phyloP scores from a whole-genome alignment of 345 rosid species.

The thale cress (Arabidopsis thaliana) region DNA sequence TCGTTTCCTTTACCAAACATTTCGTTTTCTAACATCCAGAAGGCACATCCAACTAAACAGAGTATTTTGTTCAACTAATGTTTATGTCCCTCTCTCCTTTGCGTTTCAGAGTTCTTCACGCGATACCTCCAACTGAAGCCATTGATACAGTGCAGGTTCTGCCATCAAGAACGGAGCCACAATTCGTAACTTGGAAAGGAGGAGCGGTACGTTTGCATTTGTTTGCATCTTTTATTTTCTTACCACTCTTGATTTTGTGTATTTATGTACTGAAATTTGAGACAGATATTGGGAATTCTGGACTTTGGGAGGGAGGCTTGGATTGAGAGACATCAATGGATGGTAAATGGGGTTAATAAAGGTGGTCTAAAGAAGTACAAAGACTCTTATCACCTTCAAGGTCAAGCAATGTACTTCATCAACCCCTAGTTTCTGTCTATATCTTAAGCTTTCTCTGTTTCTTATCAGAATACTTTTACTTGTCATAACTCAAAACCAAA shows the following conservation, averaged over 20 bases:
- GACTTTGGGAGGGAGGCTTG: constrained; percentile 94
- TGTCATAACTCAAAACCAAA: background rate
- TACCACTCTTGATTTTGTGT: background rate
- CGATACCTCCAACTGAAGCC: constrained; percentile 92
- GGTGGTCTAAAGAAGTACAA: constrained; percentile 85
- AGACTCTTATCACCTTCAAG: constrained; percentile 86
- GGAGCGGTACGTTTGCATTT: constrained; percentile 65
- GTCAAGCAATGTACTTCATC: constrained; percentile 81
- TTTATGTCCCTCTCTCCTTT: constrained; percentile 9
- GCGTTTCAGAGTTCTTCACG: constrained; percentile 73
- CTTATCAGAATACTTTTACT: background rate
- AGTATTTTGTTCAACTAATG: constrained; percentile 4
- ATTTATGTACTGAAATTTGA: background rate
- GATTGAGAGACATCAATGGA: constrained; percentile 89
- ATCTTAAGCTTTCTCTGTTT: background rate
- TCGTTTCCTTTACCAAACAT: constrained; percentile 15
- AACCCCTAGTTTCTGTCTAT: constrained; percentile 47
- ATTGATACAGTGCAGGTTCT: constrained; percentile 62
- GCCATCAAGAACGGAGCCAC: constrained; percentile 75
- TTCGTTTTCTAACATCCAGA: constrained; percentile 3
- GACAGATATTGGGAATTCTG: constrained; percentile 75
- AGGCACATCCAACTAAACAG: background rate
- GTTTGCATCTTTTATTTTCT: background rate
- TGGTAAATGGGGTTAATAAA: constrained; percentile 71
- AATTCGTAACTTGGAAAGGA: constrained; percentile 82